Evolutionary conservation across 2,329 filamentous ascomycete species (phyloP).

Genomic region (Talaromyces verruculosus): DNA sequence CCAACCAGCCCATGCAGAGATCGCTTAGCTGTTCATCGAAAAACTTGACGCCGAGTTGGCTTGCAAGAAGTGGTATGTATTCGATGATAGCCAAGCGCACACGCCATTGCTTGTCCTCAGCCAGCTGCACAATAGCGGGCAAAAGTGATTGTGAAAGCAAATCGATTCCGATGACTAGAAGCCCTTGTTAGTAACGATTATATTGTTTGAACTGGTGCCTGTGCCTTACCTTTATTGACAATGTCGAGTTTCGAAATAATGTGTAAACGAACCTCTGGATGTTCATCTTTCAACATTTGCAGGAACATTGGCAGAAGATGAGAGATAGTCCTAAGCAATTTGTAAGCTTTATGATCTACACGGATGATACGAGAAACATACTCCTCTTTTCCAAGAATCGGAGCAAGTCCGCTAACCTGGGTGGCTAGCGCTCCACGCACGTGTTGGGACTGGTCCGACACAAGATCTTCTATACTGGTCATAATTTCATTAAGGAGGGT

Average conservation of each 20-base stretch:
- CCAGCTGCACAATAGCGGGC: constrained; percentile 93
- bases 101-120: constrained; percentile 99
- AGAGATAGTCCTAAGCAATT: constrained; percentile 72
- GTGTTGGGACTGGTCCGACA: constrained; percentile 94
- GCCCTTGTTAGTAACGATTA: constrained; percentile 23
- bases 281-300: constrained; percentile 99
- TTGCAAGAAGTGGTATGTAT: constrained; percentile 94
- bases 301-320: constrained; percentile 98
- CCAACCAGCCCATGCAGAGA: constrained; percentile 97
- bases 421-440: constrained; percentile 93
- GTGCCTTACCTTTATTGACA: constrained; percentile 79
- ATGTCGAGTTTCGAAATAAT: constrained; percentile 99
- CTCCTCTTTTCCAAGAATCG: constrained; percentile 97
- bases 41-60: constrained; percentile 93
- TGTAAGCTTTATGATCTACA: constrained; percentile 7
- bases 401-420: constrained; percentile 93
- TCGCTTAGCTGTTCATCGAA: constrained; percentile 96
- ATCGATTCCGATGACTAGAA: constrained; percentile 90
- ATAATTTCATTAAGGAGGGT: constrained; percentile 94
- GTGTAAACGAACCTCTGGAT: constrained; percentile 94
- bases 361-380: constrained; percentile 48
- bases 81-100: constrained; percentile 98
- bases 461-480: constrained; percentile 91
- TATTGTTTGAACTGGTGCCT: neutral
- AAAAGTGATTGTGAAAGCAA: constrained; percentile 93